A percentile compares a stretch with the other conserved stretches of the same genome.
Evolutionary conservation across 176 grass and related monocot genomes (phyloP).

Genomic region (Bolboschoenus planiculmis): DNA sequence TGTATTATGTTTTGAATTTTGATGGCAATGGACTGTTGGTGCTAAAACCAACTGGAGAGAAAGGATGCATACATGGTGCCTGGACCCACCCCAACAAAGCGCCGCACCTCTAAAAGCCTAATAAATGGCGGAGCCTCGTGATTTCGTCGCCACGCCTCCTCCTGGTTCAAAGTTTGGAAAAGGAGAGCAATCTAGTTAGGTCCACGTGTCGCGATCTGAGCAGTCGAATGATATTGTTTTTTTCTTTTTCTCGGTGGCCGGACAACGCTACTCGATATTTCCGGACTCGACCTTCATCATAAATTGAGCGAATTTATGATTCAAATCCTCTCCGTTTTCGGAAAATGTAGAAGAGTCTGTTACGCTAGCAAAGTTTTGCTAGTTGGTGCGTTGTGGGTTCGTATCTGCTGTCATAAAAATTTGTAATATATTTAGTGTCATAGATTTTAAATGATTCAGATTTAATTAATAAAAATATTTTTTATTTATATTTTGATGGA

Average conservation of each 20-base stretch:
- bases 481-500: too few relatives aligned
- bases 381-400: too few relatives aligned
- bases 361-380: too few relatives aligned
- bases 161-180: not conserved
- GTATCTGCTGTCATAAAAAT: too few relatives aligned
- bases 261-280: constrained; percentile 13
- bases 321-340: constrained; percentile 20
- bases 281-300: constrained; percentile 9
- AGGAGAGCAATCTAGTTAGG: not conserved
- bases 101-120: not conserved
- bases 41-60: not conserved
- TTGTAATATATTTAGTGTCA: too few relatives aligned
- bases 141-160: not conserved
- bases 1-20: not conserved
- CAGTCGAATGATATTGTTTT: not conserved
- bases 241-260: not conserved
- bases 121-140: not conserved
- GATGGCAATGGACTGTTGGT: not conserved
- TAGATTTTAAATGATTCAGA: too few relatives aligned
- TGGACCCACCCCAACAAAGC: not conserved
- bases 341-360: too few relatives aligned
- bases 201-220: constrained; percentile 4
- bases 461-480: too few relatives aligned
- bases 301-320: not conserved
- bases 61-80: too few relatives aligned